phyloP scores from a whole-genome alignment of 116 monocot genomes.

The Iris pallida region DNA sequence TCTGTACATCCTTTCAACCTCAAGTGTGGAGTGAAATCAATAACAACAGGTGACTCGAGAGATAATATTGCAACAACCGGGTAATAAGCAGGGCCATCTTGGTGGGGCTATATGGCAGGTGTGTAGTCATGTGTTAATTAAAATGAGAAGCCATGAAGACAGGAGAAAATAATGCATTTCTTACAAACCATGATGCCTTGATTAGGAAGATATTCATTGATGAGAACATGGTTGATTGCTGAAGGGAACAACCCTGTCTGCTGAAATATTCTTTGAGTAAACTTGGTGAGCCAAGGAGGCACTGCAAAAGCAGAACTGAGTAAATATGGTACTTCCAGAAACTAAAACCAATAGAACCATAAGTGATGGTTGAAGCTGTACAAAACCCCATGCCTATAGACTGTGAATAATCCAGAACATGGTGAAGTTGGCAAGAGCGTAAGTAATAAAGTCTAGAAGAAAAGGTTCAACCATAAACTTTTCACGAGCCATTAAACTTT shows the following conservation, averaged over 20 bases:
- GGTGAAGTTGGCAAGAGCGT: too few species aligned
- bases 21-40: constrained; percentile 77
- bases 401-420: too few species aligned
- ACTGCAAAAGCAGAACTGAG: constrained; percentile 43
- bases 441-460: too few species aligned
- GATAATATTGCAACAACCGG: constrained; percentile 91
- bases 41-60: constrained; percentile 65
- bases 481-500: too few species aligned
- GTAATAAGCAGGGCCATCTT: constrained; percentile 97
- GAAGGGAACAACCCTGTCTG: constrained; percentile 76
- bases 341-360: neutral
- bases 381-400: too few species aligned
- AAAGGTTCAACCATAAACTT: too few species aligned
- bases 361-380: neutral
- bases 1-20: constrained; percentile 19
- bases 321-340: neutral
- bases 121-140: neutral
- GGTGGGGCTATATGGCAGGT: constrained; percentile 61
- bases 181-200: constrained; percentile 95
- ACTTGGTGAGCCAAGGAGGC: constrained; percentile 78
- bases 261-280: constrained; percentile 59
- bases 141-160: neutral
- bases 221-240: constrained; percentile 87
- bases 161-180: neutral
- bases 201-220: constrained; percentile 88